Evolutionary conservation across 495 filamentous ascomycete species (phyloP).

Genomic region (Penicillium robsamsonii): DNA sequence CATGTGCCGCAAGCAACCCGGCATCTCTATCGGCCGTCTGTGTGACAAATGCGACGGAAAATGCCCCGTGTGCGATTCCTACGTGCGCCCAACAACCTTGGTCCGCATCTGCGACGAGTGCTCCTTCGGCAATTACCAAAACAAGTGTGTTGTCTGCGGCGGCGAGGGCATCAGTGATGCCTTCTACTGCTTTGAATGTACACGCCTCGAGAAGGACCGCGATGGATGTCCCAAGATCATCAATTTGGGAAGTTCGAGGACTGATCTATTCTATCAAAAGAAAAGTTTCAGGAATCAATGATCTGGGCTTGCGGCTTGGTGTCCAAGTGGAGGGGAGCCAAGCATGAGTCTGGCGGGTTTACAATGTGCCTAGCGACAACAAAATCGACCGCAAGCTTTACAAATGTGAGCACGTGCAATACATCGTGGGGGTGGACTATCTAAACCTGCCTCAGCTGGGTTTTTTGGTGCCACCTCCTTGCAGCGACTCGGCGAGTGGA

Average conservation of each 20-base stretch:
- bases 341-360: conserved; percentile 6
- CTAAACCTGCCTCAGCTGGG: conserved; percentile 5
- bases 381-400: conserved; percentile 1
- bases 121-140: conserved; percentile 99
- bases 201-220: conserved; percentile 91
- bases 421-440: conserved; percentile 9
- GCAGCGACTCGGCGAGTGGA: background rate
- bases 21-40: conserved; percentile 96
- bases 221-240: conserved; percentile 99
- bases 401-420: background rate
- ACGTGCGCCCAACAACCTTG: conserved; percentile 95
- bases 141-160: conserved; percentile 98
- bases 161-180: conserved; percentile 98
- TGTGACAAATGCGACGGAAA: conserved; percentile 99
- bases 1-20: conserved; percentile 99
- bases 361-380: conserved; percentile 7
- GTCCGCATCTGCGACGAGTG: conserved; percentile 99
- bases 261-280: conserved; percentile 88
- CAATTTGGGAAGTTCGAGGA: conserved; percentile 90
- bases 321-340: conserved; percentile 11
- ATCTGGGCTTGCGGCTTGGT: conserved; percentile 25
- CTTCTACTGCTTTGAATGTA: conserved; percentile 99
- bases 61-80: conserved; percentile 97
- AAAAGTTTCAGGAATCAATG: conserved; percentile 72
- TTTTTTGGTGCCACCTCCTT: background rate